Percentiles rank a stretch among this genome's conserved stretches.
Evolutionary conservation across 192 early-diverging fungal genomes (phyloP).

Genomic region (Coemansia sp.): DNA sequence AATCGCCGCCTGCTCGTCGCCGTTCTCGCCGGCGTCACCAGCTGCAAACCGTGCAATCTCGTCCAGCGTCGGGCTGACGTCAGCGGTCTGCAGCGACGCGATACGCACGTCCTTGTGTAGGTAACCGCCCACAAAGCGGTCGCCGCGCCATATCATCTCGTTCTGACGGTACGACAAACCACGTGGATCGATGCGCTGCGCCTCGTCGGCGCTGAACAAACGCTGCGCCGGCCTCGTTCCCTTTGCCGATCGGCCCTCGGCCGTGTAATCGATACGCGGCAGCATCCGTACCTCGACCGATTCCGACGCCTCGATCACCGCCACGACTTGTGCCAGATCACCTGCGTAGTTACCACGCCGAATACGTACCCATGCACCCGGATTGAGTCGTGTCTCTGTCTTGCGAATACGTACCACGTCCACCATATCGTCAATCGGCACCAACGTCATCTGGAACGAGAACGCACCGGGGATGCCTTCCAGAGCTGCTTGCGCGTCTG

Average conservation of each 20-base stretch:
- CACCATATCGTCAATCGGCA: slow-evolving; percentile 90
- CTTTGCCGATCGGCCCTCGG: slow-evolving; percentile 39
- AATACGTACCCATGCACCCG: slow-evolving; percentile 82
- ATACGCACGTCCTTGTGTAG: slow-evolving; percentile 80
- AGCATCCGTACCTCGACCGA: slow-evolving; percentile 67
- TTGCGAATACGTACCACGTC: slow-evolving; percentile 79
- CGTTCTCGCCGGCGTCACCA: slow-evolving; percentile 61
- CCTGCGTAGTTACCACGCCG: slow-evolving; percentile 90
- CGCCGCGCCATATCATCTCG: slow-evolving; percentile 61
- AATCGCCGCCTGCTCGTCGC: slow-evolving; percentile 66
- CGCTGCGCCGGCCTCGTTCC: slow-evolving; percentile 66
- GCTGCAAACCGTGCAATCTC: slow-evolving; percentile 80
- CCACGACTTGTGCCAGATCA: slow-evolving; percentile 84
- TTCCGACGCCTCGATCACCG: slow-evolving; percentile 67
- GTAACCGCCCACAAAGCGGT: slow-evolving; percentile 75
- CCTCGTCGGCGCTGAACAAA: slow-evolving; percentile 63
- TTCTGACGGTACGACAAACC: slow-evolving; percentile 59
- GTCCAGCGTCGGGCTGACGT: slow-evolving; percentile 86
- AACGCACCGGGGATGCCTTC: slow-evolving; percentile 78
- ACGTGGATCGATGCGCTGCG: slow-evolving; percentile 58
- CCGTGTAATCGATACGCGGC: slow-evolving; percentile 68
- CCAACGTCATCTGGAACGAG: slow-evolving; percentile 67
- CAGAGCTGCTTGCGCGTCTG: slow-evolving; percentile 76
- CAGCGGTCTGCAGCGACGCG: slow-evolving; percentile 61
- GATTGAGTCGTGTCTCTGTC: slow-evolving; percentile 57